Base-by-base conservation (phyloP, 2,329 filamentous ascomycete species). In the Fusarium napiforme region DNA sequence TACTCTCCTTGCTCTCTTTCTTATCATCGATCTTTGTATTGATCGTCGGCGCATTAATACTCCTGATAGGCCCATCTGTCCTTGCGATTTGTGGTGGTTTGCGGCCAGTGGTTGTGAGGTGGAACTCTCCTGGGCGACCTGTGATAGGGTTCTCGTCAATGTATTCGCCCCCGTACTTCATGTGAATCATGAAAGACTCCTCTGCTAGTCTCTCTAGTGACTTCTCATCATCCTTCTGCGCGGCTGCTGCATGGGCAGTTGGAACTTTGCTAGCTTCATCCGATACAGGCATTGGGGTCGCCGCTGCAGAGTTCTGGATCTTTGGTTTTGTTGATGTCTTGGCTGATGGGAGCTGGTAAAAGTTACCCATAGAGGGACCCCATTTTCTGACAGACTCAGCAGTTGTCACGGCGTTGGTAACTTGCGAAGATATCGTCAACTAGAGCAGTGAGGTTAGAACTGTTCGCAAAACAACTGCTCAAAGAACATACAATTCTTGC, bases 81-180 rank as follows among this genome's bases (percentile, higher is more conserved):
- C 79, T 73, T 9, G 73, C 74, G 47, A 78, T 73, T 49, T 80
- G 80, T 5, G 80, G 81, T 28, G 81, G 79, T 76, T 88, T 88
- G 60, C 89, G 85, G 3, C 90, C 90, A 0, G 89, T 91, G 12
- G 88, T 90, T 14, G 87, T 87, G 16, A 92, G 85, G 73, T 91
- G 89, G 79, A 92, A 92, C 60, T 90, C 89, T 56, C 90, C 90
- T 2, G 90, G 90, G 36, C 87, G 86, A 55, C 91, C 90, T 1
- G 89, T 91, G 75, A 92, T 92, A 46, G 90, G 89, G 73, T 91
- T 92, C 79, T 92, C 89, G 80, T 92, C 89, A 81, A 92, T 88
- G 78, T 90, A 92, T 72, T 92, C 90, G 55, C 89, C 87, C 42
- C 89, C 90, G 73, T 88, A 89, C 70, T 85, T 86, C 80, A 89